These are phyloP conservation scores for Colletotrichum godetiae DNA, from an alignment of 2,329 filamentous ascomycete genomes.

Conservation along the genomic window DNA sequence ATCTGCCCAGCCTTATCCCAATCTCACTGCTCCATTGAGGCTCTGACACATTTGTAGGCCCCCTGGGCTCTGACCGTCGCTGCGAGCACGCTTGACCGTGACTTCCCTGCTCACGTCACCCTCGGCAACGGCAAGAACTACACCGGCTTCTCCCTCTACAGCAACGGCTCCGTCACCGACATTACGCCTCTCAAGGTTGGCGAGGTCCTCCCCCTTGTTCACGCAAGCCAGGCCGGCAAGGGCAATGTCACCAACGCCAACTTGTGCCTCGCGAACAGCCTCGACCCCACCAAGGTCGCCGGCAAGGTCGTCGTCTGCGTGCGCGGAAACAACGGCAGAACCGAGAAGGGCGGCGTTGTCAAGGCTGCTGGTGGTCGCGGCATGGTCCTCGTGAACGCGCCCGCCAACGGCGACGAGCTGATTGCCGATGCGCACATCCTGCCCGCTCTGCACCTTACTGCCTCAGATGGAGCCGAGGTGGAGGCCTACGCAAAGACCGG, in stretches of 20 bases:
- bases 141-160: conserved; percentile 17
- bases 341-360: conserved; percentile 4
- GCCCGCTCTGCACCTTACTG: conserved; percentile 16
- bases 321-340: conserved; percentile 1
- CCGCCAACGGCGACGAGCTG: conserved; percentile 1
- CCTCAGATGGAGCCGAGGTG: conserved; percentile 1
- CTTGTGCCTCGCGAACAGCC: not conserved
- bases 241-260: not conserved
- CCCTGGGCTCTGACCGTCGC: conserved; percentile 24
- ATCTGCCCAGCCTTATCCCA: not conserved
- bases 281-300: conserved; percentile 11
- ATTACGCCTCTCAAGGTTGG: conserved; percentile 2
- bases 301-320: conserved; percentile 10
- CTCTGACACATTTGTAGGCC: not conserved
- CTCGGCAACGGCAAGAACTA: conserved; percentile 25
- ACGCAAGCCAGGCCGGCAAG: not conserved
- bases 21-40: not conserved
- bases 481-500: conserved; percentile 10
- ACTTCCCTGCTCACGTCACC: conserved; percentile 13
- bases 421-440: conserved; percentile 14
- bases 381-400: conserved; percentile 16
- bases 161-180: conserved; percentile 3
- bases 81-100: conserved; percentile 28
- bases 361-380: conserved; percentile 16
- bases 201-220: conserved; percentile 6